phyloP scores from a whole-genome alignment of 2,329 filamentous ascomycete species.

The Phoma sp. region DNA sequence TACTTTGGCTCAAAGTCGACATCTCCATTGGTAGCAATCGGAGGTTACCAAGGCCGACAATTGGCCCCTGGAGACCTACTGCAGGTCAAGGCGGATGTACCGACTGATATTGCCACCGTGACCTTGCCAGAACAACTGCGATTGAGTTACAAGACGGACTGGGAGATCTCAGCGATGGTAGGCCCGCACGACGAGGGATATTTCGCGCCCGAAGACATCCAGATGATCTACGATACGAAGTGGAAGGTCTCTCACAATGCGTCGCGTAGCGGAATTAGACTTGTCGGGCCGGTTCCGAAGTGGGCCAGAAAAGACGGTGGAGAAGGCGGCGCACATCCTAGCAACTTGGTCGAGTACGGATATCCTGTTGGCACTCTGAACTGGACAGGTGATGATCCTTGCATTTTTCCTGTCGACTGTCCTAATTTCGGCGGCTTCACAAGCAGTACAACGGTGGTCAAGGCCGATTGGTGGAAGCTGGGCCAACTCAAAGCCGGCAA shows the following conservation, averaged over 20 bases:
- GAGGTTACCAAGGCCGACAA: conserved; percentile 65
- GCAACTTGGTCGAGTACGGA: conserved; percentile 60
- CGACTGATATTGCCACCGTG: conserved; percentile 37
- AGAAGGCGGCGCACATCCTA: conserved; percentile 68
- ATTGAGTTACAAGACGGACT: conserved; percentile 57
- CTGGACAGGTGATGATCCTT: conserved; percentile 66
- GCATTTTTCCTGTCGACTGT: conserved; percentile 65
- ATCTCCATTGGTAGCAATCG: conserved; percentile 62
- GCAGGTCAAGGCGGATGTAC: conserved; percentile 50
- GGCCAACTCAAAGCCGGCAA: conserved; percentile 67
- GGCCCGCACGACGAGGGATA: conserved; percentile 64
- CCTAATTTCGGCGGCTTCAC: conserved; percentile 68
- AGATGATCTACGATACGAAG: conserved; percentile 62
- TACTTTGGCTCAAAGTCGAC: conserved; percentile 67
- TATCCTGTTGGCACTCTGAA: conserved; percentile 65
- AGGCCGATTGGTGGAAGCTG: conserved; percentile 66
- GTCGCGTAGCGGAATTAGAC: conserved; percentile 64
- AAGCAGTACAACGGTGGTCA: conserved; percentile 61
- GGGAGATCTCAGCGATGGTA: conserved; percentile 61
- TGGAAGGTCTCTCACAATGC: conserved; percentile 69
- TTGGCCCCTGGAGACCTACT: conserved; percentile 62
- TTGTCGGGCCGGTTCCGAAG: conserved; percentile 63
- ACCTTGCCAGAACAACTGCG: conserved; percentile 54
- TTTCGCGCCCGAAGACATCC: conserved; percentile 58
- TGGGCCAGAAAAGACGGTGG: conserved; percentile 67